Base-by-base conservation (phyloP, 306 rosid genomes). In the Vigna reflexopilosa region DNA sequence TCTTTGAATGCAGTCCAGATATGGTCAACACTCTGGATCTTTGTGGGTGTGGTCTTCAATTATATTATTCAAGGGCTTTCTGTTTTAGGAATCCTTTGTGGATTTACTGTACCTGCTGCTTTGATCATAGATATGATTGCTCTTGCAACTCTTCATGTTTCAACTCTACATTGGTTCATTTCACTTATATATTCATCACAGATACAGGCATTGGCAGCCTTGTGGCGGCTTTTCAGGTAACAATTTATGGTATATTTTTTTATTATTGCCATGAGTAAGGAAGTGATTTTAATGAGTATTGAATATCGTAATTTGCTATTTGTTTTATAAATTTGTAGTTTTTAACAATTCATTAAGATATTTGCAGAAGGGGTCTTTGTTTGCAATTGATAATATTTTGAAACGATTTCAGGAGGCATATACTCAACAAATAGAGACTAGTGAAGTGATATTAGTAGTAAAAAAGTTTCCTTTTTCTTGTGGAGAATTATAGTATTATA, bases 151-250 rank as follows among this genome's bases (percentile, higher is more conserved):
- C 71, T 83, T 28, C 98, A 95, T 48, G 87, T 95, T 64, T 89
- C 93, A 57, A 82, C 92, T 67, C 93, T 95, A 80, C 93, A 90
- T 78, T 85, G 97, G 98, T 85, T 90, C 85, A 84, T 95, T 85
- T 91, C 98, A 54, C 87, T 86, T 71, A 38, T 92, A 72, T 95
- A 95, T 88, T 92, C 98, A 78, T 88, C 92, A 63, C 98, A 95
- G 81, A 88, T 92, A 47, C 95, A 91, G 82, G 91, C 94, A 74
- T 79, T 93, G 76, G 93, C 98, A 61, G 89, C 97, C 67, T 85
- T 95, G 83, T 95, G 98, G 97, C 96, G 98, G 80, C 93, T 92
- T 84, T 95, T 95, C 89, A 89, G 98, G 98, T 95, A 83, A 36
- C 28, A 14, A 19, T 47, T 83, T 38, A 3, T 56, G 34, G 61